These are phyloP conservation scores for Botrytis elliptica DNA, from an alignment of 2,329 filamentous ascomycete species.

Conservation along the genomic window DNA sequence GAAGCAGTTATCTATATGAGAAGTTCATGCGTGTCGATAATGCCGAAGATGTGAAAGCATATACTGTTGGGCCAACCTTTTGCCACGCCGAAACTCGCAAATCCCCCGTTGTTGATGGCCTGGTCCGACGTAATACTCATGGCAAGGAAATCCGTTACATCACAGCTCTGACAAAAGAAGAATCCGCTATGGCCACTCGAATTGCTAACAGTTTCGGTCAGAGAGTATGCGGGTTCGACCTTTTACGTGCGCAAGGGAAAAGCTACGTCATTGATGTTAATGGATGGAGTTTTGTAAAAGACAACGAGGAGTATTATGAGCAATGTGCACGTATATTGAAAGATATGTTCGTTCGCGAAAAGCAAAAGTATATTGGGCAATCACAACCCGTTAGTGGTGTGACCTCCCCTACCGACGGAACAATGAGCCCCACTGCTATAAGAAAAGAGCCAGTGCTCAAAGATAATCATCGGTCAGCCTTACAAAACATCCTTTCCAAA, in stretches of 20 bases:
- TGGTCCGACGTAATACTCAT: constrained; percentile 93
- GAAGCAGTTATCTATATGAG: constrained; percentile 91
- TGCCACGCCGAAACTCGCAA: constrained; percentile 98
- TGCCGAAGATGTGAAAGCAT: constrained; percentile 96
- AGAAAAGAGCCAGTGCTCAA: constrained; percentile 38
- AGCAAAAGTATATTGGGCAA: constrained; percentile 51
- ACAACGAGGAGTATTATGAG: constrained; percentile 98
- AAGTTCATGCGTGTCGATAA: constrained; percentile 97
- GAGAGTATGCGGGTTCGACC: constrained; percentile 91
- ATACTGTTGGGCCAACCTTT: constrained; percentile 89
- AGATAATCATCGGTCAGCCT: constrained; percentile 47
- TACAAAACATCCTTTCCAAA: constrained; percentile 59
- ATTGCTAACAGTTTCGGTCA: constrained; percentile 93
- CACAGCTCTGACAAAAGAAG: constrained; percentile 75
- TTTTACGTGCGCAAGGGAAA: constrained; percentile 81
- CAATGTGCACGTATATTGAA: constrained; percentile 82
- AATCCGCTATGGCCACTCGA: constrained; percentile 81
- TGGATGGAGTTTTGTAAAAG: constrained; percentile 99
- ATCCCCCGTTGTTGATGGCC: constrained; percentile 92
- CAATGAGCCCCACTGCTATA: constrained; percentile 21
- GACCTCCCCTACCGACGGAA: constrained; percentile 27
- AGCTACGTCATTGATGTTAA: constrained; percentile 99
- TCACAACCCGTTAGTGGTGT: constrained; percentile 40
- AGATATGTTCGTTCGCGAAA: constrained; percentile 84
- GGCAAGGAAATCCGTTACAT: constrained; percentile 97